Percentiles rank a stretch among this genome's conserved stretches.
Evolutionary conservation across 2,329 filamentous ascomycete species (phyloP).

Genomic region (Neoascochyta sp.): DNA sequence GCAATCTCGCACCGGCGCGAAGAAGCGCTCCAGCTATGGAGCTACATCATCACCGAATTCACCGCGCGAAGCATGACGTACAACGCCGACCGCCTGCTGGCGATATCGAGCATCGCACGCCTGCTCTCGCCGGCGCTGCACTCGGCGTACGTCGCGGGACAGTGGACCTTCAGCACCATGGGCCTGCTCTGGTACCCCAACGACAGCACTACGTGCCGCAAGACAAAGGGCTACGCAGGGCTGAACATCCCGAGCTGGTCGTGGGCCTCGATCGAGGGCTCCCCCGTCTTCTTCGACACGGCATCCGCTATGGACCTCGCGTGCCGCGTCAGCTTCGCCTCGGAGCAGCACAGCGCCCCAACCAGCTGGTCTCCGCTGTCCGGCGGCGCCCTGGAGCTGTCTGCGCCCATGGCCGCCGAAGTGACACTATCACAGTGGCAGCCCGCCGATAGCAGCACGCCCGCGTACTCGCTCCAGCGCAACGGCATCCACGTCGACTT

Average conservation of each 20-base stretch:
- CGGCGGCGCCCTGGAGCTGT: slow-evolving; percentile 27
- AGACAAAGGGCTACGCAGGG: slow-evolving; percentile 15
- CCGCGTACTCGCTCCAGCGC: slow-evolving; percentile 22
- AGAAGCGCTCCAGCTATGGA: slow-evolving; percentile 34
- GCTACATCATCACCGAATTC: slow-evolving; percentile 36
- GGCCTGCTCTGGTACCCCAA: slow-evolving; percentile 37
- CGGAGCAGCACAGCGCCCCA: slow-evolving; percentile 16
- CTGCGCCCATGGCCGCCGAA: slow-evolving; percentile 35
- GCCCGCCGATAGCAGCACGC: slow-evolving; percentile 4
- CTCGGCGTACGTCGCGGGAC: slow-evolving; percentile 36
- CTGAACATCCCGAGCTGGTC: slow-evolving; percentile 35
- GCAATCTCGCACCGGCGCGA: slow-evolving; percentile 18
- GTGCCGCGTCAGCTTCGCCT: slow-evolving; percentile 28
- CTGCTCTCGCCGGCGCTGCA: slow-evolving; percentile 21
- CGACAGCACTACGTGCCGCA: slow-evolving; percentile 23
- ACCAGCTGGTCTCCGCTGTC: slow-evolving; percentile 30
- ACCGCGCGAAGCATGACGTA: slow-evolving; percentile 34
- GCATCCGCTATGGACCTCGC: slow-evolving; percentile 36
- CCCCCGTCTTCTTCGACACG: slow-evolving; percentile 36
- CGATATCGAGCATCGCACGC: slow-evolving; percentile 33
- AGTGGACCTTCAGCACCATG: slow-evolving; percentile 36
- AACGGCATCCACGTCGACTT: slow-evolving; percentile 34
- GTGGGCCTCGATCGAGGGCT: slow-evolving; percentile 37
- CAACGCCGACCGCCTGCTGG: slow-evolving; percentile 30
- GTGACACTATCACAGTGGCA: slow-evolving; percentile 17